Percentiles rank a stretch among this genome's conserved stretches.
These are phyloP conservation scores for Grosmannia serpens DNA, from an alignment of 2,329 filamentous ascomycete genomes.

Conservation along the genomic window DNA sequence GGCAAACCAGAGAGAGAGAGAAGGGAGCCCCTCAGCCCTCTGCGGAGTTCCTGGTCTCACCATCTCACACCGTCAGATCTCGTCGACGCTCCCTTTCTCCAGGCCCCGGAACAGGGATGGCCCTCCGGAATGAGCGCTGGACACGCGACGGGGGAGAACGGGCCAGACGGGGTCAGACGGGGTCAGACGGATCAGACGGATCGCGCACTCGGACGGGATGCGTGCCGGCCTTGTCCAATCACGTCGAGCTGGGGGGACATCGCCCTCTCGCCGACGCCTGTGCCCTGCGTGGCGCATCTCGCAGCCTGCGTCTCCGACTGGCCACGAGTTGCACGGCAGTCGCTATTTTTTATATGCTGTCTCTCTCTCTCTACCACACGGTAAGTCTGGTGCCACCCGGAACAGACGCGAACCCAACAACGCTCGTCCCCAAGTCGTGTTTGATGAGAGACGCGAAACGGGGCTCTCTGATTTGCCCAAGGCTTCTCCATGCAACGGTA, in stretches of 20 bases:
- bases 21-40: background rate
- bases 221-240: too few species aligned
- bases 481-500: background rate
- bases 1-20: background rate
- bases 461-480: background rate
- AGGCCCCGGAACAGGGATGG: background rate
- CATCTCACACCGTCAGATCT: background rate
- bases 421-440: background rate
- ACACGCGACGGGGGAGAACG: background rate
- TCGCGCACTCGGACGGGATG: too few species aligned
- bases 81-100: background rate
- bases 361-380: background rate
- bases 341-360: background rate
- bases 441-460: background rate
- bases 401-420: background rate
- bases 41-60: background rate
- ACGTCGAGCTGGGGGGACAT: too few species aligned
- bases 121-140: background rate
- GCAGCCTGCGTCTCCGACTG: too few species aligned
- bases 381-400: too few species aligned
- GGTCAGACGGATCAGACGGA: too few species aligned
- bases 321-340: too few species aligned
- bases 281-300: too few species aligned
- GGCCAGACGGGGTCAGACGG: too few species aligned
- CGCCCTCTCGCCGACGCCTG: too few species aligned